These are phyloP conservation scores for Aristolochia fimbriata DNA, from an alignment of 164 flowering plant genomes.

Conservation along the genomic window DNA sequence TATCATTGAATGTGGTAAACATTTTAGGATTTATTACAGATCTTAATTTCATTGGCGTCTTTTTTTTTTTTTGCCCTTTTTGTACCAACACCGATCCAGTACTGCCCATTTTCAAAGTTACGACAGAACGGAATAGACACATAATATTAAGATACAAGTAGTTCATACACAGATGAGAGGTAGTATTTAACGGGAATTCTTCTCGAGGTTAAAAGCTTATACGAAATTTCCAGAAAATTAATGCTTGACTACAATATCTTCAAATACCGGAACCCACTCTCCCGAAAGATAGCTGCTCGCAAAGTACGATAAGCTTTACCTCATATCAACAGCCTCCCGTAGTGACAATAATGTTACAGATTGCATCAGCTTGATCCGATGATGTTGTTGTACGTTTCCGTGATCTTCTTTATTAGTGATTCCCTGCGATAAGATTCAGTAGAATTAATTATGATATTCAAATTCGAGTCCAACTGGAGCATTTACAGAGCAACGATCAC, in stretches of 20 bases:
- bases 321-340: not conserved
- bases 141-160: not conserved
- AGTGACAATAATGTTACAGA: not conserved
- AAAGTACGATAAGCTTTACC: not conserved
- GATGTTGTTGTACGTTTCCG: constrained; percentile 45
- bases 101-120: not conserved
- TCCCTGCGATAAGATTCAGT: constrained; percentile 41
- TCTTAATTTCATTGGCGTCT: no score
- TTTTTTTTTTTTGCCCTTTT: no score
- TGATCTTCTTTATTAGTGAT: constrained; percentile 48
- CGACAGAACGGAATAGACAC: not conserved
- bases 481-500: no score
- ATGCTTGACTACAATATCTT: not conserved
- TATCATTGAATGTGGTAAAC: no score
- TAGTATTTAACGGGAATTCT: not conserved
- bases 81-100: no score
- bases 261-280: not conserved
- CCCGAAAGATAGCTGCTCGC: not conserved
- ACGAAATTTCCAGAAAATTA: not conserved
- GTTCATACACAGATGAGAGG: not conserved
- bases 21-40: no score
- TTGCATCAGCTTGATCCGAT: constrained; percentile 19
- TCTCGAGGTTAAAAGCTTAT: not conserved
- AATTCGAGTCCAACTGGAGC: no score
- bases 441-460: no score